Evolutionary conservation across 1,139 yeast species (phyloP), one percentile per base, ranked within the genome.

Genomic region (Pneumocystis wakefieldiae): DNA sequence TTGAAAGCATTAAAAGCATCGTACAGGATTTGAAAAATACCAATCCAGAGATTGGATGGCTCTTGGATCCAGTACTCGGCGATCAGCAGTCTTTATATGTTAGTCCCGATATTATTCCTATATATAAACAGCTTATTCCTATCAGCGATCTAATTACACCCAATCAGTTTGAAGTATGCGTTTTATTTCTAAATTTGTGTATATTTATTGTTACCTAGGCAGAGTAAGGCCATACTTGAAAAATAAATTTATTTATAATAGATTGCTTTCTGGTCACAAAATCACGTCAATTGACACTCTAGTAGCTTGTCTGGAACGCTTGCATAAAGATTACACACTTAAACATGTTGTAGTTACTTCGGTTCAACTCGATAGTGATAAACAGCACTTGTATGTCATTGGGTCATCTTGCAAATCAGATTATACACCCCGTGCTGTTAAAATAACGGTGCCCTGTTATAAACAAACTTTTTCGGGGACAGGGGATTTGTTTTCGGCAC

Each of bases 11-110:
- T 1, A 80, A 80, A 59, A 72, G 76, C 29, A 78, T 83, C 15
- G 77, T 76, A 8, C 57, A 70, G 74, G 71, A 72, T 66, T 39
- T 67, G 41, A 63, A 71, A 68, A 35, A 66, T 70, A 58, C 70
- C 32, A 63, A 53, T 15, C 63, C 67, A 3, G 39, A 24, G 17
- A 39, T 41, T 32, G 38, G 41, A n/a, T 62, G 63, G 62, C 76
- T 90, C 14, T 73, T 90, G 67, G 98, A 92, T 71, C 97, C 98
- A 0, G 97, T 92, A 1, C 80, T 92, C 80, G 98, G 98, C 15
- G 98, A 92, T 73, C 85, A 95, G 1, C 80, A 79, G 65, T 62
- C 61, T 28, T 73, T 91, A 36, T 92, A 92, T 70, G 97, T 92
- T 12, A 81, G 83, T 59, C 80, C 83, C 67, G 81, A 82, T 28